A percentile compares a stretch with the other conserved stretches of the same genome.
Conservation (phyloP, 2,329 filamentous ascomycete genomes). For the Tolypocladium sp. region DNA sequence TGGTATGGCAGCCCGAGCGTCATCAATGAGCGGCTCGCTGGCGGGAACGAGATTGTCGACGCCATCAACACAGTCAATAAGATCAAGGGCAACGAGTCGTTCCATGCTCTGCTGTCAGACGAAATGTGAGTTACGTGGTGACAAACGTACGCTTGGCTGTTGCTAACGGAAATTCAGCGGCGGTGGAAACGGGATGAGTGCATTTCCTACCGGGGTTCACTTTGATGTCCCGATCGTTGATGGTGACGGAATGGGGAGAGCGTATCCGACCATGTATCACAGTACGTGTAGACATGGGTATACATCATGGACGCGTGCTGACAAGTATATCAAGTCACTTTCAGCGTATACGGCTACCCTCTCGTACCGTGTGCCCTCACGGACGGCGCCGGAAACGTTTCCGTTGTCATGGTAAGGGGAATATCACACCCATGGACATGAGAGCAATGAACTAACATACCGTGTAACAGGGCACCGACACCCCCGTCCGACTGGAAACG, state of each 20-base stretch:
- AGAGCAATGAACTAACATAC: not conserved
- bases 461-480: slow-evolving; percentile 19
- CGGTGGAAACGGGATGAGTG: slow-evolving; percentile 28
- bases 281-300: slow-evolving; percentile 7
- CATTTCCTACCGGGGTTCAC: slow-evolving; percentile 20
- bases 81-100: slow-evolving; percentile 18
- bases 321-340: slow-evolving; percentile 16
- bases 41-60: slow-evolving; percentile 25
- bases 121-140: slow-evolving; percentile 22
- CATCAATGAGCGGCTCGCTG: slow-evolving; percentile 25
- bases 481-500: slow-evolving; percentile 22
- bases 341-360: slow-evolving; percentile 27
- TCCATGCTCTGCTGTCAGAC: slow-evolving; percentile 24
- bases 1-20: slow-evolving; percentile 36
- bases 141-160: not conserved
- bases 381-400: slow-evolving; percentile 25
- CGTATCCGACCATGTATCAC: slow-evolving; percentile 28
- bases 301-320: fast-evolving
- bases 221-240: slow-evolving; percentile 27
- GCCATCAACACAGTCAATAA: slow-evolving; percentile 26
- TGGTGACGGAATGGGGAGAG: slow-evolving; percentile 27
- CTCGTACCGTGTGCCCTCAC: slow-evolving; percentile 26
- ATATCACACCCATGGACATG: not conserved
- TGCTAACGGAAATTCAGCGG: slow-evolving; percentile 13
- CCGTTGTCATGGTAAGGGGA: slow-evolving; percentile 18